Base-by-base conservation (phyloP, 164 flowering plant species). In the Tetrastigma voinierianum region DNA sequence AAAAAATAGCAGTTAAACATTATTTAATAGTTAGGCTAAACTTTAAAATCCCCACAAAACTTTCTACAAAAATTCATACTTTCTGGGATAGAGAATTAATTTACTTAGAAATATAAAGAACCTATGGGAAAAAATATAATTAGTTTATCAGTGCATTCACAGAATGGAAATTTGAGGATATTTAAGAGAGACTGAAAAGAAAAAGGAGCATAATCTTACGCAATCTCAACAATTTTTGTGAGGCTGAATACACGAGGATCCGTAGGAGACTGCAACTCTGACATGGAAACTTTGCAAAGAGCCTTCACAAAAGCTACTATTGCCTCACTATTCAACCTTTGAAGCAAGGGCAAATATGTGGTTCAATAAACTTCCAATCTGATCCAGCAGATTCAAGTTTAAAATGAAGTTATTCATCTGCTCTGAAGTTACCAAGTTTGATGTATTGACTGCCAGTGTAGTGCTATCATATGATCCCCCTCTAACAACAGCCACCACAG, bases 161-260 rank as follows among this genome's bases (percentile, higher is more conserved):
- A 32, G 40, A n/a, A 40, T 46, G 23, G 13, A 59, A 59, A 32
- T 32, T 32, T 15, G 55, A 62, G 47, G 1, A 62, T 46, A 15
- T 10, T 20, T 9, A 20, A 56, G 4, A 69, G 13, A 65, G 43
- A 61, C 24, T 5, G 7, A 43, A 62, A 20, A 44, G 43, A 63
- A 64, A 53, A 64, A 14, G 51, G 58, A n/a, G n/a, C 25, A 65
- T 62, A 59, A 68, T 66, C 97, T n/a, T 90, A 96, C 98, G 98
- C 97, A 67, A 96, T 91, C 78, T 96, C 98, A 70, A 96, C 98
- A 48, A 96, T 80, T n/a, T n/a, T n/a, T 55, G 97, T 96, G 67
- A 96, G 96, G 82, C 99, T 89, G 81, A 96, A 96, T 49, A 96
- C 98, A 57, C 99, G 97, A 69, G 99, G 98, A 67, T 96, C 98